Evolutionary conservation across 306 rosid genomes (phyloP), one percentile per base, ranked within the genome.

Genomic region (Gastrolobium villosum): DNA sequence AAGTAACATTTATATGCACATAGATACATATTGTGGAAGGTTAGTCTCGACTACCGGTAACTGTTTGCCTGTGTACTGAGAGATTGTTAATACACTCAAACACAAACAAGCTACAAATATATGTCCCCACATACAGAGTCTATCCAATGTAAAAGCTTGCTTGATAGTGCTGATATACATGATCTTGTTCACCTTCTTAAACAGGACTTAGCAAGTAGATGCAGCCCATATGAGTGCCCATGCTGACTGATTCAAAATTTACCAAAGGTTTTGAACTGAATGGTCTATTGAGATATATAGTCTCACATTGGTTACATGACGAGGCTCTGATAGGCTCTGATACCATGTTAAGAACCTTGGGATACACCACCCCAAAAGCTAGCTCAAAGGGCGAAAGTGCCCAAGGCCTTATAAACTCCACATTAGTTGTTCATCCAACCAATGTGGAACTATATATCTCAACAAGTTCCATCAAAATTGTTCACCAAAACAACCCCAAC

Each of bases 151-250:
- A 15, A 30, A 68, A 75, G 55, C 76, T 49, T 67, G 62, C 76
- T 49, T 67, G 62, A 50, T 28, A 68, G 28, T 34, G 10, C 39
- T 40, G 36, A 37, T 67, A 37, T 67, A 62, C 11, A 69, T 74
- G 81, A 65, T 81, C 63, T 49, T 32, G n/a, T n/a, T n/a, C n/a
- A n/a, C n/a, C n/a, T n/a, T n/a, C n/a, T n/a, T n/a, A n/a, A n/a
- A n/a, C n/a, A n/a, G n/a, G n/a, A 64, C 30, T 5, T 36, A 46
- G 28, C 72, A 65, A 81, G 64, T 62, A 79, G 79, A 67, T 79
- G 79, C 91, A 88, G 11, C 81, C 77, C 93, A 88, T 87, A 86
- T 88, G 89, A 81, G 68, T 57, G 59, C 84, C 72, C 80, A 75
- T 78, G 54, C 77, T 45, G 55, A 56, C 7, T 39, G 14, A 79